Base-by-base conservation (phyloP, 1,139 yeast species). In the Tardiomyces digboiensis region DNA sequence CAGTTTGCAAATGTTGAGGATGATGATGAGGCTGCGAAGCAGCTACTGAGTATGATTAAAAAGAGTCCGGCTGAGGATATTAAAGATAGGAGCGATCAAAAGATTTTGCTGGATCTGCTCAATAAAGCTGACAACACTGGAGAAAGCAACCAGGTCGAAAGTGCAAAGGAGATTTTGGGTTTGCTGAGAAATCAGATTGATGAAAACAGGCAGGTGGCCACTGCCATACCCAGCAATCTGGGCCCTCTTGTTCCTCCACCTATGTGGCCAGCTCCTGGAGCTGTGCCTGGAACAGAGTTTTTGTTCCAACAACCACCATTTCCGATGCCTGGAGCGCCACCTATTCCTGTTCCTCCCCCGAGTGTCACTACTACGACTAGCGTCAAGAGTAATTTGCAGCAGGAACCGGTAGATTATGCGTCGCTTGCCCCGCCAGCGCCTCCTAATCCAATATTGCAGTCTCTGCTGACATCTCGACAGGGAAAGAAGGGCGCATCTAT, bases 161-260 rank as follows among this genome's bases (percentile, higher is more conserved):
- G 53, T 33, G 66, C 67, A 2, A 44, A 51, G 44, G 63, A 62
- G 46, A 58, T 62, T 26, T 49, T 63, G 22, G 57, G 59, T 12
- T 47, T 63, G 33, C 55, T 61, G 36, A 47, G 55, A 39, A 53
- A 48, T 37, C 49, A 49, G 47, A 52, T 49, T 39, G 51, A 49
- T 21, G 40, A 21, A 8, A 12, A 3, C 16, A 36, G 29, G 18
- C 29, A 13, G 5, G n/a, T 13, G n/a, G 18, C 40, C 13, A 5
- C 33, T n/a, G 33, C 14, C 3, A 16, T 45, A 5, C 40, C 48
- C 2, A 43, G 41, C 19, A 33, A 43, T 14, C 29, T 36, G 38
- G n/a, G n/a, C n/a, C n/a, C n/a, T n/a, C n/a, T n/a, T n/a, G n/a
- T n/a, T n/a, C 38, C 44, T 2, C 39, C 44, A 8, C 19, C 38